phyloP scores from a whole-genome alignment of 2,329 filamentous ascomycete species.

The Aspergillus fumigatus region DNA sequence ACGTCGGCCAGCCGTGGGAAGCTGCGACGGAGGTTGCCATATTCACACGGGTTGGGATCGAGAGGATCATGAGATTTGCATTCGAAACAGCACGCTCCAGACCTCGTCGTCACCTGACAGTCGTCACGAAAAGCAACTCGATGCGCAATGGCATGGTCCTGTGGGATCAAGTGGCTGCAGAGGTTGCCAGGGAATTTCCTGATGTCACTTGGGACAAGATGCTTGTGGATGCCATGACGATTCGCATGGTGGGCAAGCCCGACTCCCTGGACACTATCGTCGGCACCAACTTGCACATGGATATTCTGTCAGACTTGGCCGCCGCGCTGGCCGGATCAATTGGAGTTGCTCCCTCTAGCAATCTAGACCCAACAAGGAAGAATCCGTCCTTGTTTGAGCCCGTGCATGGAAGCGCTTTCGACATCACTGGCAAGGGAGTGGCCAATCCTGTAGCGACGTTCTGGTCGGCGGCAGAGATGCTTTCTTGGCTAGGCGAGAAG shows the following conservation, averaged over 20 bases:
- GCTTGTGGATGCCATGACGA: slow-evolving; percentile 56
- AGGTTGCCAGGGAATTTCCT: slow-evolving; percentile 46
- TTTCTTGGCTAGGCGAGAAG: slow-evolving; percentile 57
- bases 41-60: slow-evolving; percentile 50
- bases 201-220: slow-evolving; percentile 52
- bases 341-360: slow-evolving; percentile 66
- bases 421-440: slow-evolving; percentile 59
- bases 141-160: slow-evolving; percentile 54
- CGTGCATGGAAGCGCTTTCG: slow-evolving; percentile 59
- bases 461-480: slow-evolving; percentile 67
- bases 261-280: slow-evolving; percentile 50
- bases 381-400: slow-evolving; percentile 61
- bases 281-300: slow-evolving; percentile 56
- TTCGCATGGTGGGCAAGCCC: slow-evolving; percentile 50
- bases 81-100: slow-evolving; percentile 49
- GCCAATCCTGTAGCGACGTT: slow-evolving; percentile 63
- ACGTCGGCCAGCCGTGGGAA: slow-evolving; percentile 50
- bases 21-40: slow-evolving; percentile 50
- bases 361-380: slow-evolving; percentile 59
- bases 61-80: slow-evolving; percentile 50
- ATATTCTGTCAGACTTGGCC: slow-evolving; percentile 67
- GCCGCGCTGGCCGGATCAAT: slow-evolving; percentile 67
- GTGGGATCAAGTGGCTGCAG: slow-evolving; percentile 51
- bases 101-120: slow-evolving; percentile 46
- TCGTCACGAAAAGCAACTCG: slow-evolving; percentile 54